These are phyloP conservation scores for Exsudoporus frostii DNA, from an alignment of 768 basidiomycete genomes.

Conservation along the genomic window DNA sequence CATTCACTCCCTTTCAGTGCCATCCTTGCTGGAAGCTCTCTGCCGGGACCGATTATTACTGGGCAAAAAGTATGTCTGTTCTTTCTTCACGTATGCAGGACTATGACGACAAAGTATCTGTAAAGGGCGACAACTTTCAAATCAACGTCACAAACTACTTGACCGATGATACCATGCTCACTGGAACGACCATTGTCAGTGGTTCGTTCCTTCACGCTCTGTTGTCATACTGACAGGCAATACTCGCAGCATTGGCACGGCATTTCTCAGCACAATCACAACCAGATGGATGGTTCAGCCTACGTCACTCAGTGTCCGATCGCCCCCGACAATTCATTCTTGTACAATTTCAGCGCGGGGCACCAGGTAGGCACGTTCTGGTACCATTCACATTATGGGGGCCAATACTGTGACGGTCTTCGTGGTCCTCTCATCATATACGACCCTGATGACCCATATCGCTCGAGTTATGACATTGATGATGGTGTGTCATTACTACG, in stretches of 20 bases:
- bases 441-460: constrained; percentile 28
- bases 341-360: constrained; percentile 33
- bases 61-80: constrained; percentile 31
- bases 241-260: constrained; percentile 25
- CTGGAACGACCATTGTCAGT: constrained; percentile 18
- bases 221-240: neutral
- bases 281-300: constrained; percentile 29
- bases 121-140: constrained; percentile 14
- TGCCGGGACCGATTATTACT: constrained; percentile 39
- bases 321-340: constrained; percentile 31
- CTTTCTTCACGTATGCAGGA: neutral
- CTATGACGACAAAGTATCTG: neutral
- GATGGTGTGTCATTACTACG: constrained; percentile 12
- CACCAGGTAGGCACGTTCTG: constrained; percentile 40
- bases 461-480: constrained; percentile 18
- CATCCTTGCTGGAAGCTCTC: constrained; percentile 36
- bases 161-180: constrained; percentile 18
- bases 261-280: constrained; percentile 21
- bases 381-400: constrained; percentile 25
- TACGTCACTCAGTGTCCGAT: constrained; percentile 42
- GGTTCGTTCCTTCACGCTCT: neutral
- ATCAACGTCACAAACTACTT: constrained; percentile 17
- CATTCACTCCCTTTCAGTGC: constrained; percentile 21
- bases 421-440: constrained; percentile 44
- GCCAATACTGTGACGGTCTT: constrained; percentile 38